phyloP scores from a whole-genome alignment of 768 basidiomycete species.

The Kwoniella mangroviensis region DNA sequence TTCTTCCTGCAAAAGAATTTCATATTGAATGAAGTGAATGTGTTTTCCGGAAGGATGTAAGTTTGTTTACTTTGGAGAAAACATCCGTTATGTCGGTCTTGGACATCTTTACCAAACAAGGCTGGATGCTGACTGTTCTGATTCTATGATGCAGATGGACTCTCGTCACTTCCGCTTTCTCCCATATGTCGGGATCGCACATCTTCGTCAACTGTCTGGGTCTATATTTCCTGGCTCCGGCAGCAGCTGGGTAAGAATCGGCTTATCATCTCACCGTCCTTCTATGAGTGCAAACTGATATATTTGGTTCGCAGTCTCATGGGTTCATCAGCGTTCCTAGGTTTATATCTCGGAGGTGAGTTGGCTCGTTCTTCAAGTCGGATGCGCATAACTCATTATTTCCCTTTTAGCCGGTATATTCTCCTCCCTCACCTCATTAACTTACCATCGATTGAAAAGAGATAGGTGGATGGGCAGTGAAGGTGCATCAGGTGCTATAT shows the following conservation, averaged over 20 bases:
- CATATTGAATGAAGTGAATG: conserved; percentile 51
- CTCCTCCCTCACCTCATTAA: conserved; percentile 43
- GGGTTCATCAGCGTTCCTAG: conserved; percentile 54
- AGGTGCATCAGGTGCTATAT: conserved; percentile 57
- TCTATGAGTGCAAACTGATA: background rate
- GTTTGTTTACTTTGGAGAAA: conserved; percentile 6
- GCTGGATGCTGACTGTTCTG: background rate
- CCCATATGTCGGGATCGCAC: conserved; percentile 50
- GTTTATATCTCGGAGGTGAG: conserved; percentile 54
- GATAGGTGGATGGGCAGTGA: conserved; percentile 45
- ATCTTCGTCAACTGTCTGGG: conserved; percentile 56
- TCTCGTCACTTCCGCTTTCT: conserved; percentile 52
- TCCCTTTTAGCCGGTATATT: conserved; percentile 40
- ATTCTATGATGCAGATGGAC: conserved; percentile 42
- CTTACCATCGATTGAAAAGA: conserved; percentile 42
- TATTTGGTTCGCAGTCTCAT: conserved; percentile 30
- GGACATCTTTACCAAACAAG: background rate
- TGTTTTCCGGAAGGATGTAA: conserved; percentile 53
- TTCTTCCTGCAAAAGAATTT: conserved; percentile 54
- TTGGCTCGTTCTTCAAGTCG: background rate
- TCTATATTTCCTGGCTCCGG: conserved; percentile 55
- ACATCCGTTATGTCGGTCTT: background rate
- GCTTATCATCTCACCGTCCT: too few relatives aligned
- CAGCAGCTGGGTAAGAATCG: conserved; percentile 40
- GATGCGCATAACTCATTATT: background rate